Evolutionary conservation across 2,329 filamentous ascomycete species (phyloP), one percentile per base, ranked within the genome.

Genomic region (Fusarium tanahbumbuense): DNA sequence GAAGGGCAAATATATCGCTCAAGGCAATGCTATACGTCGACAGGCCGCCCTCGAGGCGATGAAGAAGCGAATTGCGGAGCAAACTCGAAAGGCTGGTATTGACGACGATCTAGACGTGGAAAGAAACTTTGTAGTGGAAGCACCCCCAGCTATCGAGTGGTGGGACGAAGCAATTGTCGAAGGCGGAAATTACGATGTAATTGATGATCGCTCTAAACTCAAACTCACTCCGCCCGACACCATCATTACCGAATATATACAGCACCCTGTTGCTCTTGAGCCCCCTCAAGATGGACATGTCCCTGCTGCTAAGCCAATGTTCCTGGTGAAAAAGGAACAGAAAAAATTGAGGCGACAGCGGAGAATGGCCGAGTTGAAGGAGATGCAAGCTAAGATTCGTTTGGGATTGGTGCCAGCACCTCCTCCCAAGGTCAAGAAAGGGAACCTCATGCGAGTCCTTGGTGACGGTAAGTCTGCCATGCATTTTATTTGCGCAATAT

Each of bases 1-100:
- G 73, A 97, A 97, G 79, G 96, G 96, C 56, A 98, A 98, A 86
- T 98, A 97, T 77, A 97, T 98, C 64, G 91, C 94, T 70, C 95
- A 98, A 81, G 96, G 93, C 10, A 95, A 93, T 78, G 94, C 94
- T 60, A 83, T 98, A 55, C 91, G 96, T 67, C 89, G 93, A 64
- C 94, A 98, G 81, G 93, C 92, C 44, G 91, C 92, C 53, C 85
- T 99, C 28, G 97, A 99, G 83, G 91, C 91, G 67, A 95, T 99
- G 90, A 98, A 98, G 81, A 94, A 92, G 83, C 88, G 92, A 59
- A 97, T 99, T 72, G 95, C 95, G 2, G 92, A 92, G 72, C 91
- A 93, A 73, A 92, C 94, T 13, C 88, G 94, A 63, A 95, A 94
- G 78, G 93, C 92, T n/a, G 94, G 94, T 48, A 93, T 98, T 67